These are phyloP conservation scores for Lachnellula suecica DNA, from an alignment of 2,329 filamentous ascomycete species.

Conservation along the genomic window DNA sequence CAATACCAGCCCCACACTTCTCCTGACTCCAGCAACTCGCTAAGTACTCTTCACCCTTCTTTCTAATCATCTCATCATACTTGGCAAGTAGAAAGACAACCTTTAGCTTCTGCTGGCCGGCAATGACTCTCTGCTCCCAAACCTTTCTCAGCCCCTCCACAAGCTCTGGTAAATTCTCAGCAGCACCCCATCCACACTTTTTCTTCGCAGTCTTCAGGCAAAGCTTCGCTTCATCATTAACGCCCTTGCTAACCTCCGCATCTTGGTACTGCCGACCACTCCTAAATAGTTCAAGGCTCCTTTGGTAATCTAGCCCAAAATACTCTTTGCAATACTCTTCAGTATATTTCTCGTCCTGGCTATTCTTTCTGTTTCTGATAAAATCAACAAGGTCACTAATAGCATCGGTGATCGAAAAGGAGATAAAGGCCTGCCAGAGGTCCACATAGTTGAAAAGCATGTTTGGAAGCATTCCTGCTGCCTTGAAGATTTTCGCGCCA, in stretches of 20 bases:
- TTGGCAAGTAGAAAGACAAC: conserved; percentile 33
- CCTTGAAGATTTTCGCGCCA: conserved; percentile 8
- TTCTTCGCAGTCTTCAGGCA: conserved; percentile 26
- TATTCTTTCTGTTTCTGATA: too few species aligned
- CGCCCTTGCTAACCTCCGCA: conserved; percentile 26
- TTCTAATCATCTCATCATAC: conserved; percentile 42
- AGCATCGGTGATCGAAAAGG: too few species aligned
- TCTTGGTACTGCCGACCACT: conserved; percentile 20
- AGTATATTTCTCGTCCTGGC: too few species aligned
- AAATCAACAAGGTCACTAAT: too few species aligned
- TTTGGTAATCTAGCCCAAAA: conserved; percentile 19
- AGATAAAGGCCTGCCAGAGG: too few species aligned
- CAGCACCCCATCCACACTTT: conserved; percentile 13
- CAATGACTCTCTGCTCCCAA: conserved; percentile 16
- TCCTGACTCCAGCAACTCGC: conserved; percentile 39
- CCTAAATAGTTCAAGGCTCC: conserved; percentile 15
- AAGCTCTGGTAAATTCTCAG: conserved; percentile 22
- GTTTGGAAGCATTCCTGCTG: conserved; percentile 22
- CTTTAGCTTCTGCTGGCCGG: conserved; percentile 16
- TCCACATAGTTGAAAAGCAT: conserved; percentile 31
- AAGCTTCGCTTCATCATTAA: conserved; percentile 29
- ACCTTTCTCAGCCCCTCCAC: conserved; percentile 13
- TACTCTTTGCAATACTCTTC: too few species aligned
- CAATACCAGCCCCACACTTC: conserved; percentile 29
- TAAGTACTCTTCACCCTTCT: conserved; percentile 41